phyloP scores from a whole-genome alignment of 2,329 filamentous ascomycete genomes.

The Alternaria sp. region DNA sequence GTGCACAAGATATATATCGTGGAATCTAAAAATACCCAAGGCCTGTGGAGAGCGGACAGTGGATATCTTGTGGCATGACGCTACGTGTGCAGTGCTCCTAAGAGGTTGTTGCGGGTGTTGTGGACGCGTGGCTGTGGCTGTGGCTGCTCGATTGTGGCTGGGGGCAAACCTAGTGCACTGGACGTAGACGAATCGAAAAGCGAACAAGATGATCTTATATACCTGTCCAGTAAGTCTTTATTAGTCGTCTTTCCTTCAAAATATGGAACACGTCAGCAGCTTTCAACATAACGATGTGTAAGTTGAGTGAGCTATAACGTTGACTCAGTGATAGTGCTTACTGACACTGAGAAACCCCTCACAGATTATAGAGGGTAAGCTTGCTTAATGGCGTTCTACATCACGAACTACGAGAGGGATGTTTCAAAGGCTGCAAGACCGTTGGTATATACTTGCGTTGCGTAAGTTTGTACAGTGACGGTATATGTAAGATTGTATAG shows the following conservation, averaged over 20 bases:
- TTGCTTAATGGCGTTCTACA: background rate
- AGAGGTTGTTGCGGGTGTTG: constrained; percentile 1
- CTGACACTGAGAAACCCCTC: background rate
- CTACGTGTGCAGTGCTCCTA: constrained; percentile 1
- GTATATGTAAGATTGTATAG: background rate
- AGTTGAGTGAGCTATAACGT: background rate
- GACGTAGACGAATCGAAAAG: background rate
- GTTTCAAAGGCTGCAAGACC: background rate
- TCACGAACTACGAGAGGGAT: background rate
- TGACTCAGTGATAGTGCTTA: background rate
- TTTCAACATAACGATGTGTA: background rate
- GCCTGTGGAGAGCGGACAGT: background rate
- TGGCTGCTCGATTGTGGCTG: constrained; percentile 20
- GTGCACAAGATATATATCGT: constrained; percentile 4
- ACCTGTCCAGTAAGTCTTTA: background rate
- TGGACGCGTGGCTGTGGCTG: constrained; percentile 24
- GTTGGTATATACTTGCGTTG: background rate
- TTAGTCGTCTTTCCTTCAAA: background rate
- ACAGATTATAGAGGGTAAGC: background rate
- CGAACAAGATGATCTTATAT: background rate
- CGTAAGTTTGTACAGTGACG: background rate
- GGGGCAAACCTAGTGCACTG: constrained; percentile 11
- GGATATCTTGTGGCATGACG: constrained; percentile 4
- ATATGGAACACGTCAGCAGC: background rate
- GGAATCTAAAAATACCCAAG: constrained; percentile 17